Conservation (phyloP, 2,329 filamentous ascomycete genomes). For the Colletotrichum plurivorum region DNA sequence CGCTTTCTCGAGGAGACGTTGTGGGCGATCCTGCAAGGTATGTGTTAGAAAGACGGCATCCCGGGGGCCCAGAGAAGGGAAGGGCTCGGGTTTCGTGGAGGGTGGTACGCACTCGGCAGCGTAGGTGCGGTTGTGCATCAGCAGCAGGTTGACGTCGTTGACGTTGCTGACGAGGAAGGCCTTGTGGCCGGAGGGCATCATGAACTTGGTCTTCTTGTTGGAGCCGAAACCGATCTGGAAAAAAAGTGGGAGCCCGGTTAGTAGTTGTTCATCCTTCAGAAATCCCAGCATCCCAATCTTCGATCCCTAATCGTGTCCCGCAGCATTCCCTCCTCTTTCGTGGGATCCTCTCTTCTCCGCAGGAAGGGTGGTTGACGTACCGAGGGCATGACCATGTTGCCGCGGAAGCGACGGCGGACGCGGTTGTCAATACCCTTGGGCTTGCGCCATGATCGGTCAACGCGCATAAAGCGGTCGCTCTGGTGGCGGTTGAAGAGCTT, state of each 20-base stretch:
- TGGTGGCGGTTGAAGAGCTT: slow-evolving; percentile 98
- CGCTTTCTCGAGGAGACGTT: slow-evolving; percentile 98
- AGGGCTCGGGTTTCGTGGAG: slow-evolving; percentile 1
- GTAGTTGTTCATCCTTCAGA: slow-evolving; percentile 2
- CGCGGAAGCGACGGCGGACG: slow-evolving; percentile 97
- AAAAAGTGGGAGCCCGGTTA: slow-evolving; percentile 24
- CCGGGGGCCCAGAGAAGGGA: not conserved
- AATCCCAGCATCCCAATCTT: not conserved
- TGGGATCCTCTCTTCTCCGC: slow-evolving; percentile 20
- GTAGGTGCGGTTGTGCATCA: slow-evolving; percentile 99
- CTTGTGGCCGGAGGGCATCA: slow-evolving; percentile 99
- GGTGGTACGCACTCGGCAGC: slow-evolving; percentile 88
- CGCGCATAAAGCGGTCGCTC: slow-evolving; percentile 95
- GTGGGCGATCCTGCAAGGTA: slow-evolving; percentile 86
- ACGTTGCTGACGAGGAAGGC: slow-evolving; percentile 99
- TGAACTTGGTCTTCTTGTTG: slow-evolving; percentile 99
- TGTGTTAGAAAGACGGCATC: slow-evolving; percentile 41
- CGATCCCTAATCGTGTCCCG: not conserved
- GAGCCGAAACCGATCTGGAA: slow-evolving; percentile 95
- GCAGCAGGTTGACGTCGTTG: slow-evolving; percentile 94
- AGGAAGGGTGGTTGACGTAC: slow-evolving; percentile 71
- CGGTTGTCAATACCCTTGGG: slow-evolving; percentile 99
- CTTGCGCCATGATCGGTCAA: slow-evolving; percentile 95
- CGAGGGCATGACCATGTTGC: slow-evolving; percentile 96
- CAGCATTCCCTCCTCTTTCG: slow-evolving; percentile 30